These are phyloP conservation scores for Madurella fahalii DNA, from an alignment of 2,329 filamentous ascomycete species.

Conservation along the genomic window DNA sequence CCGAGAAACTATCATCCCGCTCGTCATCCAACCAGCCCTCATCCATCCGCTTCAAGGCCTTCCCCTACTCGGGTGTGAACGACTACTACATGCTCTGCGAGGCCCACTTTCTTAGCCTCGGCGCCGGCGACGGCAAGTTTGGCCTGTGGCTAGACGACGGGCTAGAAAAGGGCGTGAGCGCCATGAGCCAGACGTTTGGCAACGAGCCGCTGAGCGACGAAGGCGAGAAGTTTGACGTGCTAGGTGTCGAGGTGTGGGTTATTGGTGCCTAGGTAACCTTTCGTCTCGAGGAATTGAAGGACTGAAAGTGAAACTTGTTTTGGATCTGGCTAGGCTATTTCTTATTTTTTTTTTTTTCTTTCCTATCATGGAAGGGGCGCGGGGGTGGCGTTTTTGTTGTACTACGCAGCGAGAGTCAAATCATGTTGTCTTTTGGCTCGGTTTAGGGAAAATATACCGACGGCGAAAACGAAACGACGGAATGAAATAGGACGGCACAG, in stretches of 20 bases:
- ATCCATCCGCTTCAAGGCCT: slow-evolving; percentile 90
- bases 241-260: slow-evolving; percentile 92
- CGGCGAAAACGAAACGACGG: too few relatives aligned
- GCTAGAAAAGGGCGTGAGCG: slow-evolving; percentile 78
- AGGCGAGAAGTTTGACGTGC: slow-evolving; percentile 83
- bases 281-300: neutral
- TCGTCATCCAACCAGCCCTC: slow-evolving; percentile 45
- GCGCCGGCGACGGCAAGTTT: slow-evolving; percentile 84
- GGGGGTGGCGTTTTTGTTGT: too few relatives aligned
- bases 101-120: slow-evolving; percentile 75
- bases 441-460: too few relatives aligned
- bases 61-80: slow-evolving; percentile 92
- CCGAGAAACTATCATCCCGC: slow-evolving; percentile 7
- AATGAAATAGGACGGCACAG: too few relatives aligned
- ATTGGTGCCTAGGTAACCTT: slow-evolving; percentile 51
- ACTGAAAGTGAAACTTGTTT: neutral
- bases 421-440: too few relatives aligned
- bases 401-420: too few relatives aligned
- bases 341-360: too few relatives aligned
- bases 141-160: slow-evolving; percentile 89
- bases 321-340: neutral
- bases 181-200: slow-evolving; percentile 83
- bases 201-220: slow-evolving; percentile 93
- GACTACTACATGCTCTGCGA: slow-evolving; percentile 97
- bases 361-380: too few relatives aligned